Base-by-base conservation (phyloP, 495 filamentous ascomycete species). In the Xylaria grammica region DNA sequence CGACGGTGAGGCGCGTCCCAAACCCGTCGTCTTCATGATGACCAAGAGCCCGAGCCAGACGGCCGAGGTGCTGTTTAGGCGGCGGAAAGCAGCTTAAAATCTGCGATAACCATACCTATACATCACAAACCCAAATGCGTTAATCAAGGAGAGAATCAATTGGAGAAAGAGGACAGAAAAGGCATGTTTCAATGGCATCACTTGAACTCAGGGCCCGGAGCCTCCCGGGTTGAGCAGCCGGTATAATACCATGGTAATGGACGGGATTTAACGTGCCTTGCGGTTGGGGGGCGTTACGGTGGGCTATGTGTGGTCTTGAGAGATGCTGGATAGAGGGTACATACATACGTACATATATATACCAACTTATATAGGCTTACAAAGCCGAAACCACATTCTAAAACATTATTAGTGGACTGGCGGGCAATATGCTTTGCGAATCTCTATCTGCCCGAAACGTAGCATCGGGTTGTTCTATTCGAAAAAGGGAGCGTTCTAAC, bases 1-100 rank as follows among this genome's bases (percentile, higher is more conserved):
- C 15, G 74, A 80, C 22, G 81, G 80, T 42, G 69, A 78, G 45
- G 52, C 56, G 4, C 68, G 79, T n/a, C 80, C 78, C 15, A 49
- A 52, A 49, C 74, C 73, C 6, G 67, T 75, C 56, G 56, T 71
- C 48, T 63, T 77, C 42, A 76, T 73, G 68, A 78, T 79, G 72
- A 72, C 60, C 22, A 72, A 66, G 55, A 66, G 70, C 30, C 75
- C 74, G 15, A 69, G 75, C 44, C 66, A 63, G n/a, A 71, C 56
- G 2, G 68, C 66, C 40, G 70, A 73, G 59, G 60, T 80, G 24
- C 15, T 77, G 36, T 78, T 80, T 24, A 60, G 70, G 63, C 67
- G 74, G 67, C 62, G 74, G 40, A 46, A 19, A 6, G 4, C 4
- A 17, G 10, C 56, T 22, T 45, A 3, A 56, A 30, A 49, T 6